Base-by-base conservation (phyloP, 352 stramenopile genomes). In the Pythium rhizo-oryzae region DNA sequence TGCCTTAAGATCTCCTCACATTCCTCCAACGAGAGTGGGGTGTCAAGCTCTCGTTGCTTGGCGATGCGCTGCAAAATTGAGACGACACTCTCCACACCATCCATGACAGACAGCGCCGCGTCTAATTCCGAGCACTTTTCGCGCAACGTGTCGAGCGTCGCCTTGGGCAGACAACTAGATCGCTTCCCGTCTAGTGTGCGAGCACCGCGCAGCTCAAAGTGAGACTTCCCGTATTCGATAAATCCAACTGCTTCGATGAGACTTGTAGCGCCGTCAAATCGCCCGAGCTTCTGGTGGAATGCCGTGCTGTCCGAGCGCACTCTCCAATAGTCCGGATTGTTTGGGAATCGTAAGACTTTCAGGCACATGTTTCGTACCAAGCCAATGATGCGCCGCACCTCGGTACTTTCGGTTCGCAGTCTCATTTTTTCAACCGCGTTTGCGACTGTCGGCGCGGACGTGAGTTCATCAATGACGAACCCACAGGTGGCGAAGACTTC, bases 251-350 rank as follows among this genome's bases (percentile, higher is more conserved):
- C 76, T 61, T 91, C 78, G 18, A 92, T 35, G 1, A 92, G 44
- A 47, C 69, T 81, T 11, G 78, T 82, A 0, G 81, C 84, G 4
- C 84, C 84, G 25, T 90, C 78, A 57, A 89, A 87, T 5, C 82
- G 76, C 8, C 82, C 82, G 15, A 92, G 64, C 56, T 92, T 91
- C 28, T 79, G 73, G 18, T 90, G 72, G 43, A 92, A 92, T 6
- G 76, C 80, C 7, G 64, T 15, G 13, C 67, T 90, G 52, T 91
- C 80, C 0, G 72, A 72, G 30, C 84, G 84, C 39, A 92, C 67
- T 7, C 84, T 67, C 84, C 84, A 92, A 57, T 92, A 92, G 33
- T 90, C 82, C 2, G 80, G 70, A 30, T 92, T 90, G 55, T 92
- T 84, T 2, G 84, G 84, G 52, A 88, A 92, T 5, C 82, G 77